Evolutionary conservation across 768 basidiomycete genomes (phyloP), one percentile per base, ranked within the genome.

Genomic region (Xerocomus spinulosus): DNA sequence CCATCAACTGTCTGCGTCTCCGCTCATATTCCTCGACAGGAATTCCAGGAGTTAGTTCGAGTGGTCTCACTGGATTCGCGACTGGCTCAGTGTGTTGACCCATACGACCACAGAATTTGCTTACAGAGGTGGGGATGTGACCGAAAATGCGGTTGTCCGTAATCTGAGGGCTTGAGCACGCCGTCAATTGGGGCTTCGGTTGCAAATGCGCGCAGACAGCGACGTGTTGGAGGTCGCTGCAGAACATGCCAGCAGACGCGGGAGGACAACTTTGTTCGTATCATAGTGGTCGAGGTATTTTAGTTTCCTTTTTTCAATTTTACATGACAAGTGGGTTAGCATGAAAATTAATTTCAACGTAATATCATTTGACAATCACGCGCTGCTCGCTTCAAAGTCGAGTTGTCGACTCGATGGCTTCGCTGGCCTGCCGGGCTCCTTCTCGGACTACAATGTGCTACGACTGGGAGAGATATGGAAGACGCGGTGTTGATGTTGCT

Each of bases 1-100:
- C 75, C 81, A 98, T 86, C 28, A 98, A 72, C 15, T 66, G 75
- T 52, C 67, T 70, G 47, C 94, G 69, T 46, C 94, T 72, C 13
- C 59, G 62, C 49, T 92, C 86, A 67, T 93, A 96, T 51, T 98
- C 94, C 21, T 74, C 69, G 12, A 72, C 69, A 1, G 82, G 72
- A 50, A 97, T 90, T 24, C 92, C 92, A 1, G 89, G 85, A 0
- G 92, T 95, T 23, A 92, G 70, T 49, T 96, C 89, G 48, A 79
- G 71, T 1, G 73, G 67, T 45, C 69, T 61, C 33, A 92, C 78
- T 85, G 52, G 5, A 33, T 33, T 8, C 49, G 45, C 41, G 17
- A 5, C 14, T 25, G 42, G 36, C 24, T 54, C 33, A 54, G 48
- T 25, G 23, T 10, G n/a, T 18, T 38, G 52, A 6, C 24, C 52